These are phyloP conservation scores for Paraphoma sp. DNA, from an alignment of 2,329 filamentous ascomycete species.

Conservation along the genomic window DNA sequence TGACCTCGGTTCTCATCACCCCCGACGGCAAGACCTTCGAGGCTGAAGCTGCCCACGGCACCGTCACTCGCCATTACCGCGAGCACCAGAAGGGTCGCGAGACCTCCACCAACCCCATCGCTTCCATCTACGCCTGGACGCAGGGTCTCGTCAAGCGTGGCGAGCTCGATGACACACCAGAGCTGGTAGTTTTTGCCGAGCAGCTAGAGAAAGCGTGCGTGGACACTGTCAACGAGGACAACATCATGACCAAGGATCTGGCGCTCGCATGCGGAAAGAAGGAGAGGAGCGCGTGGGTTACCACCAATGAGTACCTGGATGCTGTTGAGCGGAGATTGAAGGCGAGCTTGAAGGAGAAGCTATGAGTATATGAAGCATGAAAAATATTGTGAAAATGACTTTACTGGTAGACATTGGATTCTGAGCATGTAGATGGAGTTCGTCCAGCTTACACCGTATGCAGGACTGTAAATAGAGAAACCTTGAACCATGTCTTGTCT, in stretches of 20 bases:
- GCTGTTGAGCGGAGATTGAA: constrained; percentile 92
- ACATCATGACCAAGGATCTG: constrained; percentile 99
- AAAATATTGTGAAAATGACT: not conserved
- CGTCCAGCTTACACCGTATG: constrained; percentile 12
- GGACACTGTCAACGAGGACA: constrained; percentile 90
- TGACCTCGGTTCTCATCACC: constrained; percentile 97
- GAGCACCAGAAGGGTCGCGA: constrained; percentile 98
- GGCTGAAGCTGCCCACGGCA: constrained; percentile 96
- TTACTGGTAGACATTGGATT: constrained; percentile 18
- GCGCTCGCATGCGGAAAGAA: constrained; percentile 94
- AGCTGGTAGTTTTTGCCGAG: constrained; percentile 90
- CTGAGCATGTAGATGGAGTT: constrained; percentile 22
- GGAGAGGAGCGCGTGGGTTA: constrained; percentile 83
- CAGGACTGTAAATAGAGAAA: not conserved
- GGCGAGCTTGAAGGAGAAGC: constrained; percentile 77
- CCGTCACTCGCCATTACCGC: constrained; percentile 97
- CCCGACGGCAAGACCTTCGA: constrained; percentile 97
- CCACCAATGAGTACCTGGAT: constrained; percentile 85
- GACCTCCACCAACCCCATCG: constrained; percentile 98
- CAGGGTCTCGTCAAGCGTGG: constrained; percentile 92
- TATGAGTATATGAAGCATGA: constrained; percentile 54
- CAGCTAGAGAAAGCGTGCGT: constrained; percentile 90
- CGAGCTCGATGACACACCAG: constrained; percentile 89
- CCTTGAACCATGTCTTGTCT: not conserved
- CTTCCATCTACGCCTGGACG: constrained; percentile 99